A percentile compares a stretch with the other conserved stretches of the same genome.
Evolutionary conservation across 2,329 filamentous ascomycete species (phyloP).

Genomic region (Byssothecium circinans): DNA sequence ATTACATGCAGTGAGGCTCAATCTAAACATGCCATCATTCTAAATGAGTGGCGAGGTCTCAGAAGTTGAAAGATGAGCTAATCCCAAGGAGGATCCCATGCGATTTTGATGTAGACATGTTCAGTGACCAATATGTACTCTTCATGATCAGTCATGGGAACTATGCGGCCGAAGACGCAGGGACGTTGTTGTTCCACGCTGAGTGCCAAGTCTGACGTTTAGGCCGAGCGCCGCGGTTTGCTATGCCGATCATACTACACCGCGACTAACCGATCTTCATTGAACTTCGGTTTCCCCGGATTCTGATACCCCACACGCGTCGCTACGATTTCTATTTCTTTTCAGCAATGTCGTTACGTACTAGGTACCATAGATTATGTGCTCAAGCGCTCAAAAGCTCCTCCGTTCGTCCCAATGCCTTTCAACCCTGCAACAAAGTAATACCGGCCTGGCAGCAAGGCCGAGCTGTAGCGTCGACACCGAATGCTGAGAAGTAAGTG

Average conservation of each 20-base stretch:
- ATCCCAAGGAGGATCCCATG: too few species aligned
- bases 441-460: conserved; percentile 46
- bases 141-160: too few species aligned
- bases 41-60: too few species aligned
- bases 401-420: conserved; percentile 18
- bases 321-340: conserved; percentile 15
- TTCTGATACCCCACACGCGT: conserved; percentile 25
- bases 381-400: conserved; percentile 16
- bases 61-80: too few species aligned
- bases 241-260: conserved; percentile 10
- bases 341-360: conserved; percentile 39
- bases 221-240: too few species aligned
- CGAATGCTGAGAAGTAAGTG: conserved; percentile 61
- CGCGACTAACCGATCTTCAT: conserved; percentile 36
- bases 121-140: too few species aligned
- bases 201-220: too few species aligned
- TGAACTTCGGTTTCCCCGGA: conserved; percentile 23
- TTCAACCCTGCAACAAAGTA: conserved; percentile 9
- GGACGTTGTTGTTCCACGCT: too few species aligned
- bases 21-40: too few species aligned
- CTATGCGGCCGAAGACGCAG: too few species aligned
- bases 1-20: too few species aligned
- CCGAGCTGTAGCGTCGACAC: conserved; percentile 60
- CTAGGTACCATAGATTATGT: conserved; percentile 30
- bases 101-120: too few species aligned